phyloP scores from a whole-genome alignment of 257 asterid genomes.

The Primulina huaijiensis region DNA sequence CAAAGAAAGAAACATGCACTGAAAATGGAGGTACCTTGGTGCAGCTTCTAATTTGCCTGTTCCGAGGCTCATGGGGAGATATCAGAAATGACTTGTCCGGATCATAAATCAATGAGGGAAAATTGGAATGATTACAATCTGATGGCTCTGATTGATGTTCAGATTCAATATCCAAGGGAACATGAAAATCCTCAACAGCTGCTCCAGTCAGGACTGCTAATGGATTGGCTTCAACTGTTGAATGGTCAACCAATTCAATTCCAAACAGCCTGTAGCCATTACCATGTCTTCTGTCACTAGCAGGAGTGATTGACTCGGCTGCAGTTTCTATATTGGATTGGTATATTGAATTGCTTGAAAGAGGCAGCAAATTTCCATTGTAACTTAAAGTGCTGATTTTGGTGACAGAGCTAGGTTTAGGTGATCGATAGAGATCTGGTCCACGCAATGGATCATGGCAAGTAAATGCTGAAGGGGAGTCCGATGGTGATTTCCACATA shows the following conservation, averaged over 20 bases:
- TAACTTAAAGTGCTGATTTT: conserved; percentile 37
- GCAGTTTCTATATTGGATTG: conserved; percentile 44
- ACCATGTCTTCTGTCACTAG: conserved; percentile 63
- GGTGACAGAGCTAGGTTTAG: conserved; percentile 47
- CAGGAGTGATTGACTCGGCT: conserved; percentile 49
- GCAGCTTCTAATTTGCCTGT: conserved; percentile 73
- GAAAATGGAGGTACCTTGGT: neutral
- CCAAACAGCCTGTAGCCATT: conserved; percentile 81
- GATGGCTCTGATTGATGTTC: conserved; percentile 68
- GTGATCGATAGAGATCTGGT: conserved; percentile 53
- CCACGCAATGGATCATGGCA: conserved; percentile 46
- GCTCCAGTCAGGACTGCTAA: conserved; percentile 36
- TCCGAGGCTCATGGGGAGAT: conserved; percentile 64
- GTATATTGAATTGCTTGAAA: conserved; percentile 35
- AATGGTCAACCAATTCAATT: conserved; percentile 60
- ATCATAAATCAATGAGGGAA: conserved; percentile 64
- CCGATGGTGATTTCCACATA: conserved; percentile 62
- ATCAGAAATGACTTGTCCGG: conserved; percentile 71
- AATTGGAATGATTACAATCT: conserved; percentile 48
- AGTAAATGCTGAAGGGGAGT: conserved; percentile 50
- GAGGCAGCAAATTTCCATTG: conserved; percentile 37
- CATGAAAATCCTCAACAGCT: conserved; percentile 49
- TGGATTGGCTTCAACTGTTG: conserved; percentile 52
- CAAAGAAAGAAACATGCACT: neutral
- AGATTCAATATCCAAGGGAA: conserved; percentile 52